These are phyloP conservation scores for Amauroascus verrucosus DNA, from an alignment of 2,329 filamentous ascomycete genomes.

Conservation along the genomic window DNA sequence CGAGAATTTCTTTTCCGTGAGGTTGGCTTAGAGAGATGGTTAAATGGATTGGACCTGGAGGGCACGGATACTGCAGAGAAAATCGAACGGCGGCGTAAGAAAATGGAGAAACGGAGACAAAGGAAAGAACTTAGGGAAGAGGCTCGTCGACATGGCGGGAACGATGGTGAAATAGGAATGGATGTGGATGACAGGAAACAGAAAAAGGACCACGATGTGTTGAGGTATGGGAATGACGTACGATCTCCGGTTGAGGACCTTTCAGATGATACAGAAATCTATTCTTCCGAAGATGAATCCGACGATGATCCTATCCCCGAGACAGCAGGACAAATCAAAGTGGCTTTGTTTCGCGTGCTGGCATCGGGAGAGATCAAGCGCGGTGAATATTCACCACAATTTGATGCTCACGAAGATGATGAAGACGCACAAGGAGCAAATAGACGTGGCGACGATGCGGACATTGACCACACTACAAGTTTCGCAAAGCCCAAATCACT, in stretches of 20 bases:
- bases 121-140: conserved; percentile 50
- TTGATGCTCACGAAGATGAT: conserved; percentile 91
- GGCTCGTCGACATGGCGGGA: conserved; percentile 43
- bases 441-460: conserved; percentile 54
- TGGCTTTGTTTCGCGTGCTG: conserved; percentile 87
- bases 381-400: conserved; percentile 95
- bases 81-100: conserved; percentile 52
- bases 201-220: conserved; percentile 44
- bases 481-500: conserved; percentile 94
- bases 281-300: conserved; percentile 56
- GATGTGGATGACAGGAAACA: conserved; percentile 28
- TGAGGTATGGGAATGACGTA: conserved; percentile 71
- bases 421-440: conserved; percentile 49
- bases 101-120: conserved; percentile 73
- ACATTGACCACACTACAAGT: conserved; percentile 93
- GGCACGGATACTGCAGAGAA: conserved; percentile 83
- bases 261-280: conserved; percentile 57
- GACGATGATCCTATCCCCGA: conserved; percentile 77
- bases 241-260: conserved; percentile 62
- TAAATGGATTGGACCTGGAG: conserved; percentile 91
- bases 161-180: conserved; percentile 30
- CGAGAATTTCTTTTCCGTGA: conserved; percentile 95
- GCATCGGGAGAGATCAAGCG: conserved; percentile 96
- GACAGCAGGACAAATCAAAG: conserved; percentile 94
- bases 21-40: conserved; percentile 89